Percentiles rank a stretch among this genome's conserved stretches.
Conservation (phyloP, 495 filamentous ascomycete genomes). For the Lasiosphaeria ovina region DNA sequence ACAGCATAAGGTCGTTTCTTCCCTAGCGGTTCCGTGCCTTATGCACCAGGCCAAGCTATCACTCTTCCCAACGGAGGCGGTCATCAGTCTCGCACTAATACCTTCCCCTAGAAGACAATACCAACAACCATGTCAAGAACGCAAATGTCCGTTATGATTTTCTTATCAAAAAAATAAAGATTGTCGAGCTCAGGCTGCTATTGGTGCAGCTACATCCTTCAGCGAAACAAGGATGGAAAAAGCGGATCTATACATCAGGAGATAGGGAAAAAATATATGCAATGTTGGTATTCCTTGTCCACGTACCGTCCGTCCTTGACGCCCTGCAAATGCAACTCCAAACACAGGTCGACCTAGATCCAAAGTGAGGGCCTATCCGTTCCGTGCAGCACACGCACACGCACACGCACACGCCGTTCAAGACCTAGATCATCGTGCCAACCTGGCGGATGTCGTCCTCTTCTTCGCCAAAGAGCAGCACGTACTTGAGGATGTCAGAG, state of each 20-base stretch:
- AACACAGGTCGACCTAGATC: constrained; percentile 7
- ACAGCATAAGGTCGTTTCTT: not conserved
- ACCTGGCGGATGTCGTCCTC: constrained; percentile 45
- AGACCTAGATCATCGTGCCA: constrained; percentile 4
- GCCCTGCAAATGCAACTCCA: constrained; percentile 34
- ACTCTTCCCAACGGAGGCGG: not conserved
- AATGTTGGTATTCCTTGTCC: constrained; percentile 33
- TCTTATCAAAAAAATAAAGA: too few species aligned
- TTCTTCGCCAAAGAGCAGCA: constrained; percentile 81
- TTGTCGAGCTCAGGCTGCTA: too few species aligned
- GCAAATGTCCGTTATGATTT: too few species aligned
- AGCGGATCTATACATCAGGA: constrained; percentile 6
- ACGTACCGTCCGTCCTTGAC: constrained; percentile 27
- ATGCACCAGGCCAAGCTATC: not conserved
- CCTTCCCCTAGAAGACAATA: not conserved
- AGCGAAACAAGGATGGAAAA: not conserved
- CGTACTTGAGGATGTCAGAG: constrained; percentile 95
- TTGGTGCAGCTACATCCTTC: too few species aligned
- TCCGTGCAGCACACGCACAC: not conserved
- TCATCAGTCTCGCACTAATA: not conserved
- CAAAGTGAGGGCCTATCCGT: constrained; percentile 6
- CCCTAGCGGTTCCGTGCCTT: too few species aligned
- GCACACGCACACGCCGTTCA: constrained; percentile 1
- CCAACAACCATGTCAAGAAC: too few species aligned
- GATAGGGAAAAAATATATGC: constrained; percentile 22